Base-by-base conservation (phyloP, 1,284 basidiomycete genomes). In the Vanrija humicola region DNA sequence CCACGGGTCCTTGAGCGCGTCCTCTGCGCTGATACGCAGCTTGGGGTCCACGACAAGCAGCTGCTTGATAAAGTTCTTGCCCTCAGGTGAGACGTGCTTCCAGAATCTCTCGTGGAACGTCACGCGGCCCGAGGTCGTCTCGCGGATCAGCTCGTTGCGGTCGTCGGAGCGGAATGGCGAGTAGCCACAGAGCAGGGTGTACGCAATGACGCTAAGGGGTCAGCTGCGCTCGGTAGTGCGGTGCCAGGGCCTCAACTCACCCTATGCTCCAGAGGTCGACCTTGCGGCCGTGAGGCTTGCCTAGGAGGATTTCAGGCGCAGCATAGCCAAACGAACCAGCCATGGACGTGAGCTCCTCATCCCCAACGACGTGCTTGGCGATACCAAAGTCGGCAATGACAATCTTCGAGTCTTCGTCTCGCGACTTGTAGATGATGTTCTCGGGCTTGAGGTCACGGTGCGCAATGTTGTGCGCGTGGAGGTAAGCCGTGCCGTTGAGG, bases 341-440 rank as follows among this genome's bases (percentile, higher is more conserved):
- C 3, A 95, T 78, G 0, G 86, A 85, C 23, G 84, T 85, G 2
- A 98, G 79, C 57, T 88, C 84, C 68, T 95, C 89, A 34, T 87
- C 86, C 0, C 84, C 81, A 60, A 90, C 84, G 5, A 96, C 78
- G 64, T 92, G 89, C 69, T 92, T 92, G 3, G 93, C 92, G 55
- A 98, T 97, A 62, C 96, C 96, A 73, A 98, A 98, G 76, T 98
- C 96, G 19, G 87, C 92, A 52, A 96, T 91, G 51, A 96, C 91
- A 50, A 96, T 82, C 60, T 87, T 87, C 19, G 87, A 89, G 42
- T 86, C 81, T 12, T 81, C 72, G 3, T 83, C 86, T 56, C 79
- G 82, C 9, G 88, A 88, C 51, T 90, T 86, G 74, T 91, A 96
- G 8, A 96, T 80, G 58, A 96, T 95, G 70, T 98, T 97, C 75